A percentile compares a stretch with the other conserved stretches of the same genome.
Evolutionary conservation across 1,139 yeast species (phyloP).

Genomic region (Pichia sp.): DNA sequence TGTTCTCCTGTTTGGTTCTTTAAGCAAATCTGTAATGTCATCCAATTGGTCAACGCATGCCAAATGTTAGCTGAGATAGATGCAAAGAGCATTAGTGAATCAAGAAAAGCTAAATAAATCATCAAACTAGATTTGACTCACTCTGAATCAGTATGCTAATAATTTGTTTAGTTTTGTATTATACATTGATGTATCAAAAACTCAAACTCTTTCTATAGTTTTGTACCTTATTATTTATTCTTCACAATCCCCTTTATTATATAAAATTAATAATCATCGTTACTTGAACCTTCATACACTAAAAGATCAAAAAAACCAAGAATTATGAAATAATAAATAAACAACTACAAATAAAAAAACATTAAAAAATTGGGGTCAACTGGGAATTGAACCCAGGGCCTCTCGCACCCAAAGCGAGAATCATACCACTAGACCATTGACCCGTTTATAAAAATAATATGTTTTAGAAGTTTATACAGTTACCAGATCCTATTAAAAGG

Average conservation of each 20-base stretch:
- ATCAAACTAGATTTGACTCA: background rate
- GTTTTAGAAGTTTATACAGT: too few species aligned
- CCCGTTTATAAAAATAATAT: background rate
- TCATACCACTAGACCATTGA: constrained; percentile 38
- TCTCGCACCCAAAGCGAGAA: constrained; percentile 45
- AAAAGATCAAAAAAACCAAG: background rate
- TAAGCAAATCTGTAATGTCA: constrained; percentile 84
- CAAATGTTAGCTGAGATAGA: constrained; percentile 72
- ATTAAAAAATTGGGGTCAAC: constrained; percentile 28
- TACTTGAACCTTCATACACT: background rate
- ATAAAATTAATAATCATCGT: background rate
- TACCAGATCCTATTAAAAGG: too few species aligned
- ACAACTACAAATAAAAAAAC: background rate
- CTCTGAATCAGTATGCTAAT: background rate
- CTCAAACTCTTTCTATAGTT: background rate
- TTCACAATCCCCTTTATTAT: background rate
- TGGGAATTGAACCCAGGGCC: constrained; percentile 33
- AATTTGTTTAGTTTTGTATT: background rate
- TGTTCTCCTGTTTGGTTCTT: constrained; percentile 85
- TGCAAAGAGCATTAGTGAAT: constrained; percentile 43
- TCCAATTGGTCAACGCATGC: constrained; percentile 86
- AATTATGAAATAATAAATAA: constrained; percentile 1
- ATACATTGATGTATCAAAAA: background rate
- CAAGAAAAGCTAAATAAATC: constrained; percentile 8
- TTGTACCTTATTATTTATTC: background rate